Evolutionary conservation across 441 rosid species (phyloP).

Genomic region (Croton setiger): DNA sequence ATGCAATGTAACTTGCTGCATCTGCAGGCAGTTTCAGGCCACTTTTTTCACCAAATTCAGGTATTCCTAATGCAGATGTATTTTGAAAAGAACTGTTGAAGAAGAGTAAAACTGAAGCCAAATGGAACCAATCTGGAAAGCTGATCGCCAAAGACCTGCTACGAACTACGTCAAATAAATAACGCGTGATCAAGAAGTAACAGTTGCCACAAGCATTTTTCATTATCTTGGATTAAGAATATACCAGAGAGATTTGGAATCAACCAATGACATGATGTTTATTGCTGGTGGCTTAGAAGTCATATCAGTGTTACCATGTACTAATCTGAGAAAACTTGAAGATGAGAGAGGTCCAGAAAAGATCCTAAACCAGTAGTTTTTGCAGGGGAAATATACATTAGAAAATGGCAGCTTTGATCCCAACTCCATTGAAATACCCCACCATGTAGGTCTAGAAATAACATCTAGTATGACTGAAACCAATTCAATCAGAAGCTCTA

Average conservation of each 20-base stretch:
- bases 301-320: slow-evolving; percentile 32
- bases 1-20: slow-evolving; percentile 71
- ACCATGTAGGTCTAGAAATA: slow-evolving; percentile 59
- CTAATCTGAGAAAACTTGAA: slow-evolving; percentile 37
- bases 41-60: slow-evolving; percentile 24
- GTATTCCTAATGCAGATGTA: slow-evolving; percentile 19
- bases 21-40: slow-evolving; percentile 30
- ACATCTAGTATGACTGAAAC: slow-evolving; percentile 47
- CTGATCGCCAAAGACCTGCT: slow-evolving; percentile 75
- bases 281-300: slow-evolving; percentile 25
- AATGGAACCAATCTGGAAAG: slow-evolving; percentile 82
- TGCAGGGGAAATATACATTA: slow-evolving; percentile 59
- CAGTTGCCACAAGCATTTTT: neutral
- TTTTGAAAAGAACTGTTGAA: slow-evolving; percentile 32
- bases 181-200: neutral
- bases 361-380: slow-evolving; percentile 34
- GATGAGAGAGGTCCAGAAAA: slow-evolving; percentile 51
- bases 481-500: slow-evolving; percentile 53
- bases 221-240: slow-evolving; percentile 12
- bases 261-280: slow-evolving; percentile 29
- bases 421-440: slow-evolving; percentile 62
- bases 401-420: slow-evolving; percentile 62
- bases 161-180: slow-evolving; percentile 19
- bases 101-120: slow-evolving; percentile 64
- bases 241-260: slow-evolving; percentile 70